Evolutionary conservation across 2,329 filamentous ascomycete species (phyloP), one percentile per base, ranked within the genome.

Genomic region (Seiridium unicorne): DNA sequence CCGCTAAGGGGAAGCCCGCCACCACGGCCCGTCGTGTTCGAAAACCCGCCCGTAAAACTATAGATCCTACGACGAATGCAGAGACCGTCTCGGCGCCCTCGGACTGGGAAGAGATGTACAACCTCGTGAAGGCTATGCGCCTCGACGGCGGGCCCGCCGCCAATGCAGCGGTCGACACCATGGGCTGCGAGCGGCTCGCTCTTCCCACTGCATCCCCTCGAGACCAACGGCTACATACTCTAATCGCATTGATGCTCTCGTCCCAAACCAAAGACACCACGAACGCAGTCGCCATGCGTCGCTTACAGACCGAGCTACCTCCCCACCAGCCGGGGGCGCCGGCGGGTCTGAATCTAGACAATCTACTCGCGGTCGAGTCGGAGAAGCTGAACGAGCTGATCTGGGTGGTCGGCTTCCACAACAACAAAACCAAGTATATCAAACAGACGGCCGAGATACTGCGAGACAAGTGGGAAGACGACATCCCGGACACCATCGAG

Each of bases 191-290:
- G 75, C 84, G 85, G 6, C 81, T 95, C 8, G 91, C 90, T 3
- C 77, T 82, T 53, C 72, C 76, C 13, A 74, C 68, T 1, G 81
- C 83, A 9, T 80, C 76, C 60, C 72, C 79, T 34, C 79, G 76
- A 60, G 84, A 85, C 70, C 87, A 87, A 71, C 85, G 93, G 5
- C 93, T 96, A 68, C 93, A 97, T 70, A 96, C 92, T 3, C 84
- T 97, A 36, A 82, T 96, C 44, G 86, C 93, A 11, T 81, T 97
- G 63, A 97, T 97, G 93, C 83, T 97, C 40, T 94, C 90, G 42
- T 92, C 89, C 55, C 93, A 97, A 78, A 97, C 93, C 8, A 96
- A 96, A 73, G 93, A 97, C 74, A 95, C 92, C 1, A 91, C 94
- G 60, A 97, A 91, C 32, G 90, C 92, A 0, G 89, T 87, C 11